Base-by-base conservation (phyloP, 257 asterid genomes). In the Scutellaria baicalensis region DNA sequence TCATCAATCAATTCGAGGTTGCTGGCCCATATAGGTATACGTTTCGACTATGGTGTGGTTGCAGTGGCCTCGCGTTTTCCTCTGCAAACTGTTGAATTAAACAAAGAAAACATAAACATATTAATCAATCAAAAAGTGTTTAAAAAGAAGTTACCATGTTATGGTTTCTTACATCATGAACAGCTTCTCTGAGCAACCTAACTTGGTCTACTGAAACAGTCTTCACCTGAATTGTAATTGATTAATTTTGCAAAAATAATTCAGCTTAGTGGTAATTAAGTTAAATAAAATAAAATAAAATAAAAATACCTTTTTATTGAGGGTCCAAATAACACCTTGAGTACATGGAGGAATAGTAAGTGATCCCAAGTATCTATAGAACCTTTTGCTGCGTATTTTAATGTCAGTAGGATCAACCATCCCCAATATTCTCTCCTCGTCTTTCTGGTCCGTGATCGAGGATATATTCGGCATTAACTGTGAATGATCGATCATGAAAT, bases 321-420 rank as follows among this genome's bases (percentile, higher is more conserved):
- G 56, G 43, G 89, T 82, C 97, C 97, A 90, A 48, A 84, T 79
- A 8, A 90, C 95, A 12, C 91, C 90, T 81, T 88, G 85, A 0
- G 91, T 86, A 44, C 97, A 88, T 18, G 97, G 97, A 64, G 97
- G 91, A 70, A 62, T 69, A 0, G 93, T 90, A 35, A 88, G 95
- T 21, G 97, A 88, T 31, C 97, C 97, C 54, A 75, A 61, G 71
- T 90, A 86, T 59, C 88, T 83, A 54, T 83, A 84, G 43, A 69
- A 83, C 42, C 33, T 72, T 59, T 54, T 80, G 33, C 81, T 63
- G 3, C 51, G 33, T 0, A 74, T 21, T 10, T 52, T 6, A 20
- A 90, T 74, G 8, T 79, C 74, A 0, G 70, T 72, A 0, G 97
- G 97, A 72, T 86, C 72, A 23, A 90, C 17, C 66, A 59, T 21